These are phyloP conservation scores for Asterionellopsis glacialis DNA, from an alignment of 108 stramenopile genomes.

Conservation along the genomic window DNA sequence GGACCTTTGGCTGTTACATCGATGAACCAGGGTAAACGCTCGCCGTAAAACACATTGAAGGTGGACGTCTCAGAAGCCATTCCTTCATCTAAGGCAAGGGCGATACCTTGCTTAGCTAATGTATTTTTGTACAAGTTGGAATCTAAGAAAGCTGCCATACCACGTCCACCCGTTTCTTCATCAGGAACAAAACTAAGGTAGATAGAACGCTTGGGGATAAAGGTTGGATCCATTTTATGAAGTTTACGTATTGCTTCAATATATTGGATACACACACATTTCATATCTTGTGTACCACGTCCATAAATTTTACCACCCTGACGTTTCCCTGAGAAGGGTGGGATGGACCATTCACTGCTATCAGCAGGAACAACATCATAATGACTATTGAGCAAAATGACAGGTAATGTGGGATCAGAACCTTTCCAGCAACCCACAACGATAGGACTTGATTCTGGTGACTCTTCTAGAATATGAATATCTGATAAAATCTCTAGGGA, in stretches of 20 bases:
- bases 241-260: constrained; percentile 73
- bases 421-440: constrained; percentile 88
- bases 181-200: constrained; percentile 73
- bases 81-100: constrained; percentile 87
- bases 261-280: constrained; percentile 95
- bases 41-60: constrained; percentile 95
- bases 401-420: constrained; percentile 58
- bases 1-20: constrained; percentile 84
- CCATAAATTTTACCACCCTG: constrained; percentile 88
- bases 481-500: constrained; percentile 21
- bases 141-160: constrained; percentile 83
- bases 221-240: constrained; percentile 20
- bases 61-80: constrained; percentile 68
- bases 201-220: constrained; percentile 47
- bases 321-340: constrained; percentile 78
- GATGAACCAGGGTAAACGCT: constrained; percentile 88
- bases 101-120: constrained; percentile 41
- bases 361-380: constrained; percentile 96
- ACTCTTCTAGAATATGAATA: constrained; percentile 41
- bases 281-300: constrained; percentile 95
- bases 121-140: constrained; percentile 38
- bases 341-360: constrained; percentile 56
- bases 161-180: constrained; percentile 81
- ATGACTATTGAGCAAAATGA: constrained; percentile 89
- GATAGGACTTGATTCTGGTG: constrained; percentile 75